phyloP scores from a whole-genome alignment of 495 filamentous ascomycete species.

The Jackrogersella minutella region DNA sequence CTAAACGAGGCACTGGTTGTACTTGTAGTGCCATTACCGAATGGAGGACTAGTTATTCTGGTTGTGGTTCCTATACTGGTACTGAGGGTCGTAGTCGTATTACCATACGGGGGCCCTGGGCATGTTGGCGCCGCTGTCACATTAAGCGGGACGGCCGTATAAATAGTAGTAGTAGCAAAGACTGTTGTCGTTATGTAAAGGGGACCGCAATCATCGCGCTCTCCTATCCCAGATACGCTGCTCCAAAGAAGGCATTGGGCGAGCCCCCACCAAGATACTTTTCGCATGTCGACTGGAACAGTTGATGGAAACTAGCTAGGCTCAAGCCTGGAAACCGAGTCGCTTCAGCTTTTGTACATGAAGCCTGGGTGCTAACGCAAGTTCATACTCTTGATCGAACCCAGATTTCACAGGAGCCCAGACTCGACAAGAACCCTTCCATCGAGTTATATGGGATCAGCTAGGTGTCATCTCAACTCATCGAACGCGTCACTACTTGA shows the following conservation, averaged over 20 bases:
- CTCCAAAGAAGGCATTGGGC: slow-evolving; percentile 33
- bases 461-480: slow-evolving; percentile 26
- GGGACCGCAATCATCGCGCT: slow-evolving; percentile 19
- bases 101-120: slow-evolving; percentile 15
- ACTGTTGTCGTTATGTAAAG: slow-evolving; percentile 37
- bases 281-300: slow-evolving; percentile 23
- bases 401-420: slow-evolving; percentile 3
- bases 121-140: slow-evolving; percentile 19
- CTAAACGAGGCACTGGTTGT: neutral
- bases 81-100: slow-evolving; percentile 17
- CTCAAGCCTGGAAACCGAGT: slow-evolving; percentile 10
- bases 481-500: slow-evolving; percentile 32
- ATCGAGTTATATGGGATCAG: slow-evolving; percentile 22
- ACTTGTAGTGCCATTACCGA: neutral
- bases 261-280: slow-evolving; percentile 22
- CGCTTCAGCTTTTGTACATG: slow-evolving; percentile 24
- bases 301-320: slow-evolving; percentile 17
- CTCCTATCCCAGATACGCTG: slow-evolving; percentile 16
- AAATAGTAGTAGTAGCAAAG: slow-evolving; percentile 38
- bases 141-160: slow-evolving; percentile 26
- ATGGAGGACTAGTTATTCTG: neutral
- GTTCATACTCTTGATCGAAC: slow-evolving; percentile 16
- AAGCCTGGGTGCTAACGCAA: slow-evolving; percentile 11
- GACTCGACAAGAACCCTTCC: slow-evolving; percentile 20
- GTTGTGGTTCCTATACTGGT: slow-evolving; percentile 8